phyloP scores from a whole-genome alignment of 495 filamentous ascomycete genomes.

The Penicillium tannophilum region DNA sequence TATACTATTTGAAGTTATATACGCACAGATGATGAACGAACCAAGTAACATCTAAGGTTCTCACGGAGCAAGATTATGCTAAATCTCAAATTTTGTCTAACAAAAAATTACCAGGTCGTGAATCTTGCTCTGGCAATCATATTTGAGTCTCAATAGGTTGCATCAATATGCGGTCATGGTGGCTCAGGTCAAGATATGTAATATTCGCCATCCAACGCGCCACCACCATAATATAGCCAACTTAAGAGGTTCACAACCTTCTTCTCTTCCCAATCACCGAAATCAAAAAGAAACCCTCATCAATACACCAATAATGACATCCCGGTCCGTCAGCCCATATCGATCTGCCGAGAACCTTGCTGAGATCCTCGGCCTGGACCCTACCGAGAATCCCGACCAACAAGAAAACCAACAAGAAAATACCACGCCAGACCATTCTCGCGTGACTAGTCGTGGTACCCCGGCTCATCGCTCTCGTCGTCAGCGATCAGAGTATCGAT shows the following conservation, averaged over 20 bases:
- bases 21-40: too few species aligned
- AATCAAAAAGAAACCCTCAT: not conserved
- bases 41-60: too few species aligned
- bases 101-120: too few species aligned
- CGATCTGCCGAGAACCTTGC: conserved; percentile 17
- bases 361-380: conserved; percentile 10
- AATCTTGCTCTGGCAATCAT: not conserved
- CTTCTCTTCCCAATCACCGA: too few species aligned
- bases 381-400: conserved; percentile 9
- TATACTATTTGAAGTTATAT: too few species aligned
- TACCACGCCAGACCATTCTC: conserved; percentile 13
- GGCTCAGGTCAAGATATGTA: conserved; percentile 5
- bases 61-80: too few species aligned
- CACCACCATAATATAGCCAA: too few species aligned
- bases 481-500: conserved; percentile 25
- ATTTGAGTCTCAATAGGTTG: not conserved
- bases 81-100: too few species aligned
- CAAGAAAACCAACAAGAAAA: not conserved
- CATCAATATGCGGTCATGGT: conserved; percentile 22
- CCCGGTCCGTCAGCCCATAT: conserved; percentile 18
- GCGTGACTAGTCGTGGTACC: conserved; percentile 21
- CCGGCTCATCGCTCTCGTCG: conserved; percentile 25
- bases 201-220: conserved; percentile 4
- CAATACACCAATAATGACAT: conserved; percentile 12
- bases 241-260: not conserved